Percentiles rank a stretch among this genome's conserved stretches.
Conservation (phyloP, 768 basidiomycete species). For the Postia placenta region DNA sequence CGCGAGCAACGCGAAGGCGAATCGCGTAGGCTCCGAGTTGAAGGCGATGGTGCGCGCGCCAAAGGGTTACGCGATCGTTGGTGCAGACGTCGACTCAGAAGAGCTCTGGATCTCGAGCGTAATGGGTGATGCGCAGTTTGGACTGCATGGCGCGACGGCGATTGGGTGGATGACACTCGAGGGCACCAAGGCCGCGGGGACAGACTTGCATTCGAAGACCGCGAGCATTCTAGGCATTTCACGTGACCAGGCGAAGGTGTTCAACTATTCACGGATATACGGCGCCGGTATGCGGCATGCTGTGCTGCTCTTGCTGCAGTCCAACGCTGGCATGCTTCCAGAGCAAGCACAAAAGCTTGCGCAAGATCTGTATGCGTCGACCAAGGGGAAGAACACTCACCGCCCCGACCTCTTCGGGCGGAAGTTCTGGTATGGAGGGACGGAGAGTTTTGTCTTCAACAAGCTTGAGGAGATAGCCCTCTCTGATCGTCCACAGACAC, state of each 20-base stretch:
- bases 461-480: conserved; percentile 93
- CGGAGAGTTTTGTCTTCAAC: conserved; percentile 96
- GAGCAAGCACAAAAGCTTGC: conserved; percentile 79
- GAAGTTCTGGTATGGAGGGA: conserved; percentile 95
- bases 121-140: conserved; percentile 98
- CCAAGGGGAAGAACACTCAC: conserved; percentile 88
- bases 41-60: conserved; percentile 98
- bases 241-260: conserved; percentile 93
- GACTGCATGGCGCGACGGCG: conserved; percentile 91
- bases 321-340: conserved; percentile 71
- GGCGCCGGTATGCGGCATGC: conserved; percentile 98
- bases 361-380: conserved; percentile 81
- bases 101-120: conserved; percentile 98
- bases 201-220: conserved; percentile 95
- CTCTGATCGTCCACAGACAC: conserved; percentile 82
- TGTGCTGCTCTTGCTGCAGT: conserved; percentile 77
- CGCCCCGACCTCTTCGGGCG: conserved; percentile 66
- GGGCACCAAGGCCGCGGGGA: conserved; percentile 90
- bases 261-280: conserved; percentile 98
- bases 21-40: conserved; percentile 95
- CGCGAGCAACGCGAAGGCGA: conserved; percentile 95
- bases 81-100: conserved; percentile 98
- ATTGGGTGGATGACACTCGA: conserved; percentile 99
- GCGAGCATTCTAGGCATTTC: conserved; percentile 90
- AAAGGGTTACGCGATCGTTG: conserved; percentile 88